Percentiles rank a stretch among this genome's conserved stretches.
phyloP scores from a whole-genome alignment of 192 early-diverging fungal species.

The Coemansia reversa region DNA sequence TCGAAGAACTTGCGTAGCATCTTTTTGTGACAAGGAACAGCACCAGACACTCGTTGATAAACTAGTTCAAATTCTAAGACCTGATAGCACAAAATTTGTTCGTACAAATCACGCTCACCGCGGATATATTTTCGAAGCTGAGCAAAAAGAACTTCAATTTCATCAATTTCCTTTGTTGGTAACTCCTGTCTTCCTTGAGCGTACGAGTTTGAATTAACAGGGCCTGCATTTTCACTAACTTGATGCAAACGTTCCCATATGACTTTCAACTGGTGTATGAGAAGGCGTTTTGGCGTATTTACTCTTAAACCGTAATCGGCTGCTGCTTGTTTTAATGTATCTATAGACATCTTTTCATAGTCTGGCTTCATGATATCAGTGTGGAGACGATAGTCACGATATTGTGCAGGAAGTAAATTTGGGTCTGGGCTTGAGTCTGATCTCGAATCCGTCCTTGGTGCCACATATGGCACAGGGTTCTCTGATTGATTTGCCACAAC shows the following conservation, averaged over 20 bases:
- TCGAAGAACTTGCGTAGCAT: conserved; percentile 35
- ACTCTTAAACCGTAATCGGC: conserved; percentile 7
- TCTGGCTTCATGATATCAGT: neutral
- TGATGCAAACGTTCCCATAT: conserved; percentile 5
- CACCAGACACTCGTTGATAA: conserved; percentile 10
- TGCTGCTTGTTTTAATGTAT: neutral
- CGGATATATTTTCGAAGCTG: conserved; percentile 21
- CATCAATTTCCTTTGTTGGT: neutral
- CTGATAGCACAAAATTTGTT: conserved; percentile 28
- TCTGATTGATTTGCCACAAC: neutral
- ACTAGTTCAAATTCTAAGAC: conserved; percentile 27
- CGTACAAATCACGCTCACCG: conserved; percentile 13
- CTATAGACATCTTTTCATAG: conserved; percentile 3
- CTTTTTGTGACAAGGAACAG: conserved; percentile 16
- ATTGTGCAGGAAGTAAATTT: neutral
- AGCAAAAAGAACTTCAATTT: neutral
- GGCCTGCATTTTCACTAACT: neutral
- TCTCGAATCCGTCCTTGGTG: neutral
- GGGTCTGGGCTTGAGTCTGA: neutral
- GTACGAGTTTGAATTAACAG: neutral
- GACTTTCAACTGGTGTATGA: conserved; percentile 3
- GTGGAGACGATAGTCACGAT: neutral
- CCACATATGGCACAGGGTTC: neutral
- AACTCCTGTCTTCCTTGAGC: neutral
- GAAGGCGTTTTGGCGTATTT: conserved; percentile 7